Evolutionary conservation across 495 filamentous ascomycete species (phyloP), one percentile per base, ranked within the genome.

Genomic region (Hamigera avellanea): DNA sequence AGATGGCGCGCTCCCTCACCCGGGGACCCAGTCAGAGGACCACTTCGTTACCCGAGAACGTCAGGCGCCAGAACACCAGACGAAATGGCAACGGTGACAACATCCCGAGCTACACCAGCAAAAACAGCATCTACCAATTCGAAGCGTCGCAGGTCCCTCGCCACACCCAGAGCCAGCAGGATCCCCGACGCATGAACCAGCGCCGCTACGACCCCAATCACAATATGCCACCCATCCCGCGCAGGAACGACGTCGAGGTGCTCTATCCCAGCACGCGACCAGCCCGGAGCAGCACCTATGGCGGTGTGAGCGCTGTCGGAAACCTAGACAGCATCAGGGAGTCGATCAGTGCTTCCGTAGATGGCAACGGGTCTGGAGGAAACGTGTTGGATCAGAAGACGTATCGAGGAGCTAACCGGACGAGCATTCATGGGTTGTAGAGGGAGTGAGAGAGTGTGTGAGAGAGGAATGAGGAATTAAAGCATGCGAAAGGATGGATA

Each of bases 211-310:
- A 53, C 8, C 45, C 47, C 0, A 35, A 41, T 8, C 57, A 45
- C 12, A 41, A 42, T 2, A 29, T 52, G 6, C 45, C 48, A 0
- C 40, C 47, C 6, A 36, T 46, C 14, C 39, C 51, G 1, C 56
- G 54, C 18, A 48, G 59, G 23, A 53, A 50, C 17, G 61, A 62
- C 16, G 50, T 54, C 19, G 54, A 61, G 9, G 18, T 62, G 15
- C 45, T 53, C 26, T 65, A 63, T 38, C 50, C 57, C 7, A 64
- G 53, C 35, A 57, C 52, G 10, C 52, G 61, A 9, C 54, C 61
- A 1, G 41, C 57, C 2, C 59, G 61, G 26, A 67, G 61, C 38
- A 57, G 34, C 14, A 65, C 59, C 0, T 56, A 51, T 13, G 54
- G 55, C 0, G 53, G 52, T 1, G 17, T 45, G 7, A 46, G 26